Percentiles rank a stretch among this genome's conserved stretches.
phyloP scores from a whole-genome alignment of 495 filamentous ascomycete species.

The Tetracladium setigerum region DNA sequence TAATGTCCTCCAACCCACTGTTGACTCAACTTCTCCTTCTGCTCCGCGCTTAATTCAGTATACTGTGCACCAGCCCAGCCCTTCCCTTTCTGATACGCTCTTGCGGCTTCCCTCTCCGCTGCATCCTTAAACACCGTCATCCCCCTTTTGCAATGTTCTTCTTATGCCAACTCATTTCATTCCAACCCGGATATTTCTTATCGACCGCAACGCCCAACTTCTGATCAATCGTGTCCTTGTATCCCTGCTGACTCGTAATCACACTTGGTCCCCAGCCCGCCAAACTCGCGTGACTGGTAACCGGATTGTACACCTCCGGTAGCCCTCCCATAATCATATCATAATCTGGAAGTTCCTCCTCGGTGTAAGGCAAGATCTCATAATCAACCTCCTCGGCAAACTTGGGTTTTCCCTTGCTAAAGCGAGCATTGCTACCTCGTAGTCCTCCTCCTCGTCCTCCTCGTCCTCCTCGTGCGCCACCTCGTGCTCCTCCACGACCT shows the following conservation, averaged over 20 bases:
- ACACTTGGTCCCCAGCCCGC: conserved; percentile 2
- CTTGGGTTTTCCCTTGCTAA: background rate
- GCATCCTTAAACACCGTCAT: conserved; percentile 15
- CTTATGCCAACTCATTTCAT: conserved; percentile 1
- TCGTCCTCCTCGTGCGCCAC: background rate
- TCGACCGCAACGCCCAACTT: conserved; percentile 12
- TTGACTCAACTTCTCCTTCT: conserved; percentile 28
- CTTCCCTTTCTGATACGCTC: conserved; percentile 4
- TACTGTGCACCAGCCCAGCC: conserved; percentile 1
- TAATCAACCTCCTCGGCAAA: background rate
- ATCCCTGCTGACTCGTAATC: conserved; percentile 3
- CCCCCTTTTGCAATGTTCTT: conserved; percentile 3
- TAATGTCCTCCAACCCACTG: conserved; percentile 35
- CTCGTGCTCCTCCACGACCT: background rate
- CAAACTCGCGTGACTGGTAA: conserved; percentile 5
- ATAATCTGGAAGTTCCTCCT: conserved; percentile 6
- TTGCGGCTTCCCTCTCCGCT: conserved; percentile 8
- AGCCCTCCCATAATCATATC: conserved; percentile 3
- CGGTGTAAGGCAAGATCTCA: conserved; percentile 4
- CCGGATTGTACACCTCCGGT: conserved; percentile 8
- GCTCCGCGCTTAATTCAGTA: conserved; percentile 13
- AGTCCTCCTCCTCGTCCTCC: background rate
- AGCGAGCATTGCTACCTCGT: background rate
- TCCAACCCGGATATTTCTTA: background rate
- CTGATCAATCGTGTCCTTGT: conserved; percentile 6